Evolutionary conservation across 257 asterid species (phyloP), one percentile per base, ranked within the genome.

Genomic region (Solanum chmielewskii): DNA sequence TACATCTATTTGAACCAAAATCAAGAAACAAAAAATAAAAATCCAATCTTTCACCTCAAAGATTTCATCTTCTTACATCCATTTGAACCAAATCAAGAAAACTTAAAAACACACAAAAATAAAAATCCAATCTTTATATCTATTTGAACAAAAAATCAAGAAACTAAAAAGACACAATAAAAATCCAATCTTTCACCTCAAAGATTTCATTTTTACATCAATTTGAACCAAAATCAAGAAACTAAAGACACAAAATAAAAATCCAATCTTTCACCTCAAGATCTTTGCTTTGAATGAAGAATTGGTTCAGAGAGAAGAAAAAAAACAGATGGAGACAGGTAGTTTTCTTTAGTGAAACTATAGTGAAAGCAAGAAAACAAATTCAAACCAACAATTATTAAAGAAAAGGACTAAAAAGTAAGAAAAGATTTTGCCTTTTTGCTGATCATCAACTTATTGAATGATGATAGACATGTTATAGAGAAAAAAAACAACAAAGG

Each of bases 201-300:
- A 84, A 84, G 93, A 92, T 90, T 90, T 93, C 97, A 94, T 93
- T 80, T 88, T 89, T 85, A 31, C 42, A 75, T 62, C 56, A 39
- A 44, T 82, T 14, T 25, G 47, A 20, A n/a, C 37, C 75, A 27
- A 25, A 73, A 74, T 39, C 52, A 74, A 74, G 52, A 74, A 69
- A 69, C 76, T 7, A 29, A 69, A 68, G 21, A 68, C 75, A 29
- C 21, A 68, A 64, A 66, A 68, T 68, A 68, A 68, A 68, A 69
- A 69, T 29, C 75, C 75, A 29, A 6, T 69, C 75, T 69, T 66
- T 66, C 73, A 66, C 73, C 73, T 25, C 33, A 64, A 71, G 23
- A 31, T 15, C 49, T 88, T 88, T 60, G 75, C 45, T 74, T 33
- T 76, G 31, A 85, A 69, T 76, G 39, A 68, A 59, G 64, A 86